Evolutionary conservation across 2,329 filamentous ascomycete species (phyloP).

Genomic region (Pseudocercospora fuligena): DNA sequence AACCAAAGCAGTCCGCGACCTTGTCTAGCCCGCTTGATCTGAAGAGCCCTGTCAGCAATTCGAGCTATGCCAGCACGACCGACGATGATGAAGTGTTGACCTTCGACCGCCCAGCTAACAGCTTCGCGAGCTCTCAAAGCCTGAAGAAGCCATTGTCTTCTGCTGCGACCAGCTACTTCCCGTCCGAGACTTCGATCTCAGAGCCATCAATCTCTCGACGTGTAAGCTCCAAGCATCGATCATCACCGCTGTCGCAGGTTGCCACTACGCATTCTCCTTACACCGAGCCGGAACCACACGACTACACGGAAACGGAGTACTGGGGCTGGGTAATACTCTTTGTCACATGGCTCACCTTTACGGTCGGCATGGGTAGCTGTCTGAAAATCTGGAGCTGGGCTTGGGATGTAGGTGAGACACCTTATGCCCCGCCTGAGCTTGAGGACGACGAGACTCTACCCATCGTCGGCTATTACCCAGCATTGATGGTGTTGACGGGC

Average conservation of each 20-base stretch:
- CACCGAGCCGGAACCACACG: conserved; percentile 66
- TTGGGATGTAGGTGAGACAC: conserved; percentile 96
- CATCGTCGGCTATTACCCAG: conserved; percentile 96
- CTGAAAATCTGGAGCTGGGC: conserved; percentile 97
- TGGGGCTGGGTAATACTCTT: conserved; percentile 95
- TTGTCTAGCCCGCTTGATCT: conserved; percentile 39
- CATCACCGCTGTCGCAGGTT: conserved; percentile 37
- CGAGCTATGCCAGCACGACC: conserved; percentile 72
- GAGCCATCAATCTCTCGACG: conserved; percentile 25
- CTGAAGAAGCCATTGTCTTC: conserved; percentile 31
- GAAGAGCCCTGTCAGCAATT: conserved; percentile 53
- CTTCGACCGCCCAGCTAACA: conserved; percentile 52
- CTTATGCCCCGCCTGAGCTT: conserved; percentile 91
- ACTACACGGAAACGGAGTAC: conserved; percentile 94
- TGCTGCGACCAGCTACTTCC: conserved; percentile 38
- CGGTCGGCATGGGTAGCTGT: conserved; percentile 94
- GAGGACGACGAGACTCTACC: conserved; percentile 94
- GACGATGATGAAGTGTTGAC: conserved; percentile 81
- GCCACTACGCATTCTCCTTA: conserved; percentile 26
- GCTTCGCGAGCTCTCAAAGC: conserved; percentile 21
- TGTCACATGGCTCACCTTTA: conserved; percentile 94
- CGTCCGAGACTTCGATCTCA: conserved; percentile 22
- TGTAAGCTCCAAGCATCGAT: conserved; percentile 25
- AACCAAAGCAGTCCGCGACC: conserved; percentile 21
- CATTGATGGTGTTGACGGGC: conserved; percentile 86